These are phyloP conservation scores for Trichodelitschia bisporula DNA, from an alignment of 495 filamentous ascomycete species.

Conservation along the genomic window DNA sequence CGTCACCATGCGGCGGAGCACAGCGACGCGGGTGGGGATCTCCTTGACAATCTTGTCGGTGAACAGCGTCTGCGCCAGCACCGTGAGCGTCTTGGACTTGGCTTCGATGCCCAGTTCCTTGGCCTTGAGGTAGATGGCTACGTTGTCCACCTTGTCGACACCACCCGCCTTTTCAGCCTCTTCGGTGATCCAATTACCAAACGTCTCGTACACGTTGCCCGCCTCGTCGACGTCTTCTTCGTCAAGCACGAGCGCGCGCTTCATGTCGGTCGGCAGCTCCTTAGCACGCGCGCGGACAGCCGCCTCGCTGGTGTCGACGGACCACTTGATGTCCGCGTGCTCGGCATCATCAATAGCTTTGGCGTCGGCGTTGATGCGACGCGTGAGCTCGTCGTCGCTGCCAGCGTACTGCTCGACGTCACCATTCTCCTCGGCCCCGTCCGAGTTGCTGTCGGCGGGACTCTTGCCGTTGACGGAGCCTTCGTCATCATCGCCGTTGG, in stretches of 20 bases:
- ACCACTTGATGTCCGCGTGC: slow-evolving; percentile 70
- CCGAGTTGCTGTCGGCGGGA: slow-evolving; percentile 50
- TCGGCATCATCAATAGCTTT: slow-evolving; percentile 39
- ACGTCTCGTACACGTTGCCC: slow-evolving; percentile 58
- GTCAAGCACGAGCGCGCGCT: slow-evolving; percentile 64
- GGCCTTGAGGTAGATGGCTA: slow-evolving; percentile 87
- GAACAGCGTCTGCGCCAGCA: slow-evolving; percentile 84
- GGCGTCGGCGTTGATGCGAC: slow-evolving; percentile 65
- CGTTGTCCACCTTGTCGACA: slow-evolving; percentile 50
- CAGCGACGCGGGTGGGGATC: slow-evolving; percentile 36
- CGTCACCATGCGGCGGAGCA: slow-evolving; percentile 36
- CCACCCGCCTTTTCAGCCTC: slow-evolving; percentile 46
- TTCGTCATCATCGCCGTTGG: slow-evolving; percentile 32
- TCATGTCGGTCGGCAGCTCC: slow-evolving; percentile 74
- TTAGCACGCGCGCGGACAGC: slow-evolving; percentile 84
- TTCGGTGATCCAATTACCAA: slow-evolving; percentile 77
- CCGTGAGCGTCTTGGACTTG: slow-evolving; percentile 84
- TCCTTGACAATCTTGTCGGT: slow-evolving; percentile 73
- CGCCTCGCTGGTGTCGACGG: slow-evolving; percentile 81
- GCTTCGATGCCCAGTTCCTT: slow-evolving; percentile 83
- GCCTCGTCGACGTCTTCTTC: slow-evolving; percentile 66
- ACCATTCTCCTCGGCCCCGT: slow-evolving; percentile 47
- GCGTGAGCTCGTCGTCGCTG: slow-evolving; percentile 82
- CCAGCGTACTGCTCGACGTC: slow-evolving; percentile 48
- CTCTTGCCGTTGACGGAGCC: slow-evolving; percentile 34